phyloP scores from a whole-genome alignment of 1,284 basidiomycete genomes.

The Takashimella tepidaria region DNA sequence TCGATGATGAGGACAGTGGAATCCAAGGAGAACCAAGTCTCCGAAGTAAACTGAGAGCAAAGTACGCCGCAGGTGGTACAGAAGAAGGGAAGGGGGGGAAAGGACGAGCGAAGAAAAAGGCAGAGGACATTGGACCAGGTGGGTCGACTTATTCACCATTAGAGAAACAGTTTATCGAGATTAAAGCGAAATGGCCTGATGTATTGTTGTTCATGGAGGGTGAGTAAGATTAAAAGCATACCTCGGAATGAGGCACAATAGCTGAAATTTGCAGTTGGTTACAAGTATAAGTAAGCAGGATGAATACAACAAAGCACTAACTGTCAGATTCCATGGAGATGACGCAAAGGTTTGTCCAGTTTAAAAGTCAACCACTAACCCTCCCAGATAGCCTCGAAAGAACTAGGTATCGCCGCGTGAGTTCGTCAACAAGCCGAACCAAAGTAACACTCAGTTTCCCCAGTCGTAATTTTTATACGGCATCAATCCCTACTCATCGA shows the following conservation, averaged over 20 bases:
- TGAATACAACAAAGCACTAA: conserved; percentile 11
- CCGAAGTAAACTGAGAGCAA: conserved; percentile 26
- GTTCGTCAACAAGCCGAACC: conserved; percentile 3
- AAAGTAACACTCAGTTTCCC: conserved; percentile 51
- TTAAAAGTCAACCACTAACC: neutral
- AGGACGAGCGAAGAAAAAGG: conserved; percentile 42
- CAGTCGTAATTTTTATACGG: conserved; percentile 73
- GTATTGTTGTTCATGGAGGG: conserved; percentile 75
- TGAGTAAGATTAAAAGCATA: conserved; percentile 11
- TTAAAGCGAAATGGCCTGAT: conserved; percentile 69
- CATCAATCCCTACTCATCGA: conserved; percentile 76
- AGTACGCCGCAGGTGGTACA: conserved; percentile 28
- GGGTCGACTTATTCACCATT: conserved; percentile 75
- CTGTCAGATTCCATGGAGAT: conserved; percentile 67
- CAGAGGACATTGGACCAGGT: conserved; percentile 63
- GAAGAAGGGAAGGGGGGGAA: conserved; percentile 13
- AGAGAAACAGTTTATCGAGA: conserved; percentile 69
- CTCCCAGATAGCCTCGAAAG: conserved; percentile 66
- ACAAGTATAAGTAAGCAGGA: conserved; percentile 61
- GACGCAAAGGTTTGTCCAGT: conserved; percentile 64
- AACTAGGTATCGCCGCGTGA: conserved; percentile 67
- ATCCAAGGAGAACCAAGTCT: conserved; percentile 18
- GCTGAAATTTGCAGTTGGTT: conserved; percentile 56
- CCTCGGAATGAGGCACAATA: too few relatives aligned
- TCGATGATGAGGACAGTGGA: conserved; percentile 13